phyloP scores from a whole-genome alignment of 2,329 filamentous ascomycete genomes.

The Lachnellula suecica region DNA sequence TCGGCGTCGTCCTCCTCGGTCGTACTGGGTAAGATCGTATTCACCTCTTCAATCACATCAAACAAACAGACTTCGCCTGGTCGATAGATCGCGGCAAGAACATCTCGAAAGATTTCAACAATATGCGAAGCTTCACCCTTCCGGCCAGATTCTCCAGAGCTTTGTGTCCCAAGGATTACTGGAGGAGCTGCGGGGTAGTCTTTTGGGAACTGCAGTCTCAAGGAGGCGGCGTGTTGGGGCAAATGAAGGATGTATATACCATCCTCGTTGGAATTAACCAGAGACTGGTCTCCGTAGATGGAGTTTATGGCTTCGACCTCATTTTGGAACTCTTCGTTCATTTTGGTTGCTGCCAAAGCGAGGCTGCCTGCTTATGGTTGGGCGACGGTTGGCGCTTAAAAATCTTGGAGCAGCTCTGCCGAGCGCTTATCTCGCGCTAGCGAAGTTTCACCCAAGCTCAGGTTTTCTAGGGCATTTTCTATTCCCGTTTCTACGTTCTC shows the following conservation, averaged over 20 bases:
- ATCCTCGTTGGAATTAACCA: conserved; percentile 42
- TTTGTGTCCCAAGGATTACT: conserved; percentile 73
- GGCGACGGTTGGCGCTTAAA: background rate
- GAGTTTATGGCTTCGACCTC: conserved; percentile 82
- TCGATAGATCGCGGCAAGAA: conserved; percentile 66
- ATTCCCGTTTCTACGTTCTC: too few relatives aligned
- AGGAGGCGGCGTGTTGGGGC: conserved; percentile 55
- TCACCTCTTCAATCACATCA: conserved; percentile 80
- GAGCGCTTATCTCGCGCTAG: too few relatives aligned
- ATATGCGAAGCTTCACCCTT: conserved; percentile 72
- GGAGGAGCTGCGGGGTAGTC: conserved; percentile 77
- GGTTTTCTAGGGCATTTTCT: too few relatives aligned
- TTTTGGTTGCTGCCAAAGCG: conserved; percentile 8
- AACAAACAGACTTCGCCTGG: conserved; percentile 83
- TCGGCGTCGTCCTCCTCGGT: conserved; percentile 8
- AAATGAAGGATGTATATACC: conserved; percentile 63
- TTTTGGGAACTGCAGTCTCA: conserved; percentile 66
- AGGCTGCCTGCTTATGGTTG: background rate
- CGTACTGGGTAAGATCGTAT: conserved; percentile 24
- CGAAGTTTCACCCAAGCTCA: too few relatives aligned
- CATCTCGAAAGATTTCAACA: conserved; percentile 66
- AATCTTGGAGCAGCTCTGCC: background rate
- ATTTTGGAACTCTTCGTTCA: conserved; percentile 54
- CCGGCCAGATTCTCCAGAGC: conserved; percentile 64
- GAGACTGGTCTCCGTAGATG: conserved; percentile 72